phyloP scores from a whole-genome alignment of 495 filamentous ascomycete genomes.

The Paragyromitra xinjiangensis region DNA sequence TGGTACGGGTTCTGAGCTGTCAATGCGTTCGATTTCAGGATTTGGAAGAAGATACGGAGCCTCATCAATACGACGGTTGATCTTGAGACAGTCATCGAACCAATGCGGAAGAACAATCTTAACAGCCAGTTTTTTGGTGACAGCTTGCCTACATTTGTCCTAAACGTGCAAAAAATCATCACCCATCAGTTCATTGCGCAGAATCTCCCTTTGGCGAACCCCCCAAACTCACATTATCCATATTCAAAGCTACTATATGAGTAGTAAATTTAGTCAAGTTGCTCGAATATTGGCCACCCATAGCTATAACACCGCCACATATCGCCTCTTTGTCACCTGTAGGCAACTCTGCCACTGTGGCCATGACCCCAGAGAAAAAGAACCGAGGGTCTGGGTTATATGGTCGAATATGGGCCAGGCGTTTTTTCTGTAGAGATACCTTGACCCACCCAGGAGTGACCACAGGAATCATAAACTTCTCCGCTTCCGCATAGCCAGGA shows the following conservation, averaged over 20 bases:
- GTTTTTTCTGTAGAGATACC: slow-evolving; percentile 70
- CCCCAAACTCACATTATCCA: slow-evolving; percentile 65
- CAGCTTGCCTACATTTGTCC: slow-evolving; percentile 72
- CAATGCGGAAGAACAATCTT: slow-evolving; percentile 96
- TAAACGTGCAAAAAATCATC: slow-evolving; percentile 53
- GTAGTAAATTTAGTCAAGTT: slow-evolving; percentile 76
- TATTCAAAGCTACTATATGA: slow-evolving; percentile 84
- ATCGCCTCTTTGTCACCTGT: slow-evolving; percentile 91
- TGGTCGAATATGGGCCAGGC: slow-evolving; percentile 78
- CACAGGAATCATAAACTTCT: slow-evolving; percentile 79
- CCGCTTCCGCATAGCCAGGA: slow-evolving; percentile 75
- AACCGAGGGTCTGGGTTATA: slow-evolving; percentile 90
- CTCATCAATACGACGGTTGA: slow-evolving; percentile 88
- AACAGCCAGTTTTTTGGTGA: slow-evolving; percentile 70
- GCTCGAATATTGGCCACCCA: slow-evolving; percentile 82
- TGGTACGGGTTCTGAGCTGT: slow-evolving; percentile 35
- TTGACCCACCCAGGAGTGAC: slow-evolving; percentile 84
- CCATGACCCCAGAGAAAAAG: slow-evolving; percentile 82
- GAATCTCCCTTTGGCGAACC: background rate
- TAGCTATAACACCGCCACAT: slow-evolving; percentile 84
- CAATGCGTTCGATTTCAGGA: slow-evolving; percentile 70
- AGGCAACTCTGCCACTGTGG: slow-evolving; percentile 80
- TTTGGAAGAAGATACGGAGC: slow-evolving; percentile 86
- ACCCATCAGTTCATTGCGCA: background rate
- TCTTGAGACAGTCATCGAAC: slow-evolving; percentile 96